Evolutionary conservation across 2,329 filamentous ascomycete species (phyloP).

Genomic region (Colletotrichum destructivum): DNA sequence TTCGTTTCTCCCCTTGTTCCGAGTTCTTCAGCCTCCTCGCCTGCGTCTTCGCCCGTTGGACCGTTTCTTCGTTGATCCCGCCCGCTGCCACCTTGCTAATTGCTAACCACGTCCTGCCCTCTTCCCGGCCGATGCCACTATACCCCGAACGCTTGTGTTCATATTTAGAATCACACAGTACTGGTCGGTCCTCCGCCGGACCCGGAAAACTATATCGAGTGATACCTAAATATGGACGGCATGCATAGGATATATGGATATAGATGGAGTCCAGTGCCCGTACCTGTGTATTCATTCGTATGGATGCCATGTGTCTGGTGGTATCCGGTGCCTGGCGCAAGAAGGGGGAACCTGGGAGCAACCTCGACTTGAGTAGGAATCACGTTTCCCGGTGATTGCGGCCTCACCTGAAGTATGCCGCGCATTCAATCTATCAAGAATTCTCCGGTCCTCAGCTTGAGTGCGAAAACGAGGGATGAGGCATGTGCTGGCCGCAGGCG

Average conservation of each 20-base stretch:
- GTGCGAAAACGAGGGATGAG: conserved; percentile 19
- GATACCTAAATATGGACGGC: conserved; percentile 33
- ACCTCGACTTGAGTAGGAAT: no score
- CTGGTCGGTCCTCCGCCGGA: conserved; percentile 13
- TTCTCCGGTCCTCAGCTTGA: conserved; percentile 24
- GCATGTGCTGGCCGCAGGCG: conserved; percentile 8
- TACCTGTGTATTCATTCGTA: neutral
- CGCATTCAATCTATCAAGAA: conserved; percentile 5
- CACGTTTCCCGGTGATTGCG: conserved; percentile 10
- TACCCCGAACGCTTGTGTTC: conserved; percentile 12
- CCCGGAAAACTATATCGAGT: conserved; percentile 29
- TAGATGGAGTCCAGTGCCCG: no score
- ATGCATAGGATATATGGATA: no score
- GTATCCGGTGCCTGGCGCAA: neutral
- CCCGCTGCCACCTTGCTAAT: no score
- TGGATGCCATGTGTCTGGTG: conserved; percentile 3
- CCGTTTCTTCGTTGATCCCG: neutral
- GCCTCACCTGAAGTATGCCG: conserved; percentile 19
- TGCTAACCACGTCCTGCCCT: neutral
- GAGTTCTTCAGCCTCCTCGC: neutral
- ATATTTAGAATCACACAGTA: conserved; percentile 17
- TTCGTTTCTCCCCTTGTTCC: neutral
- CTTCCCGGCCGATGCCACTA: conserved; percentile 9
- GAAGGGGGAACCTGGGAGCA: neutral
- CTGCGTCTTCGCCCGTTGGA: neutral